Conservation (phyloP, 805 yeast genomes). For the Kluyveromyces siamensis region DNA sequence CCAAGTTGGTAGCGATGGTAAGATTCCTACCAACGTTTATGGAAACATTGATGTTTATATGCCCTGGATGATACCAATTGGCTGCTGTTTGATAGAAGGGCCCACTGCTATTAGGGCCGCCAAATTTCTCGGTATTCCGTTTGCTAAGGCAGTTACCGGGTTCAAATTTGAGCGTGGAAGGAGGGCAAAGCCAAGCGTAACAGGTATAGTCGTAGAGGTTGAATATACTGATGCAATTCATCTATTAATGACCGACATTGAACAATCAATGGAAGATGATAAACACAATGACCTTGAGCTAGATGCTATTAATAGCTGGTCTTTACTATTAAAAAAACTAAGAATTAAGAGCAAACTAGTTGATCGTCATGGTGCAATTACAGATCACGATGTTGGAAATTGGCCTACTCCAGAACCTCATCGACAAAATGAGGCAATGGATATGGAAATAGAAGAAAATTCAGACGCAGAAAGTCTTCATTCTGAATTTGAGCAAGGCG, state of each 20-base stretch:
- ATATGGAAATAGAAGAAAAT: not conserved
- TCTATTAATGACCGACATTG: slow-evolving; percentile 23
- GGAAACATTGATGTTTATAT: slow-evolving; percentile 80
- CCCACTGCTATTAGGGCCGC: slow-evolving; percentile 64
- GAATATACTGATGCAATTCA: slow-evolving; percentile 35
- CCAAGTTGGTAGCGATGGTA: slow-evolving; percentile 45
- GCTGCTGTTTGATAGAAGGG: slow-evolving; percentile 54
- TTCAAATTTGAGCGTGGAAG: slow-evolving; percentile 59
- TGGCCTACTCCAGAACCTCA: slow-evolving; percentile 13
- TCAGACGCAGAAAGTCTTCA: not conserved
- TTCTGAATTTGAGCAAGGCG: slow-evolving; percentile 9
- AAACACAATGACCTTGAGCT: slow-evolving; percentile 36
- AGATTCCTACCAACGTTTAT: slow-evolving; percentile 63
- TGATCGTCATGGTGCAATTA: slow-evolving; percentile 34
- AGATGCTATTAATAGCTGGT: slow-evolving; percentile 35
- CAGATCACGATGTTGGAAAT: slow-evolving; percentile 2
- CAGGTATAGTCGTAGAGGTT: slow-evolving; percentile 67
- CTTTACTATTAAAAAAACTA: slow-evolving; percentile 27
- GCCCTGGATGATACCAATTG: slow-evolving; percentile 74
- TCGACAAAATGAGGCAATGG: slow-evolving; percentile 3
- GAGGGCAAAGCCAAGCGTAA: slow-evolving; percentile 51
- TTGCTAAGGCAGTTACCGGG: slow-evolving; percentile 79
- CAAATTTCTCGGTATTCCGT: slow-evolving; percentile 57
- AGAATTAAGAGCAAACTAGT: slow-evolving; percentile 32
- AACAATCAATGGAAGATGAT: slow-evolving; percentile 27